Base-by-base conservation (phyloP, 1,284 basidiomycete species). In the Pterula multifida region DNA sequence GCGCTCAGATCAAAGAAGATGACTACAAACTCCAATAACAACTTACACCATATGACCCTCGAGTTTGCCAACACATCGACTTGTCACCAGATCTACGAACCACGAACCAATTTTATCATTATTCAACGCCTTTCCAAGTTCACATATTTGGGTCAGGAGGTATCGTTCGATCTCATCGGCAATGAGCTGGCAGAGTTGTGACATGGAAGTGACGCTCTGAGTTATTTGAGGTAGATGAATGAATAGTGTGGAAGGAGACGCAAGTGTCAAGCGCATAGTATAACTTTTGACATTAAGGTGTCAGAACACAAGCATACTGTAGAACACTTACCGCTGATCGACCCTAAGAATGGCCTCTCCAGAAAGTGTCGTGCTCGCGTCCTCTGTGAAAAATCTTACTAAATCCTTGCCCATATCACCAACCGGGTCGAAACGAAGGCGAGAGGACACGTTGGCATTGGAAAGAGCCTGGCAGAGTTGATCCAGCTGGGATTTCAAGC, bases 141-240 rank as follows among this genome's bases (percentile, higher is more conserved):
- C 78, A 57, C 82, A 83, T 52, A 89, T 79, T 51, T 78, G 68
- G 26, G 73, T 68, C 21, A 89, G 68, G 9, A 89, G 64, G 55
- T 77, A 81, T 32, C 72, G 70, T 57, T 85, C 79, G 21, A 85
- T 74, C 61, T 89, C 85, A 56, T 89, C 85, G 12, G 68, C 69
- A n/a, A 89, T 70, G 11, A 89, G 65, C 54, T 87, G 83, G n/a
- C 67, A 67, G 26, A 89, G 68, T 57, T 89, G 85, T 15, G 82
- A 75, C 17, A 89, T 75, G 1, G 85, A 85, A 1, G 79, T 75
- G 19, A 90, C 77, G 1, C 73, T 60, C 24, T 88, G 65, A 2
- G 81, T 87, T 13, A 85, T 83, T 65, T 88, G 85, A 1, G 85
- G 72, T 21, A 89, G 72, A 59, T 87, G 83, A 0, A 79, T 85